Conservation (phyloP, 352 stramenopile genomes). For the Globisporangium acanthophoron region DNA sequence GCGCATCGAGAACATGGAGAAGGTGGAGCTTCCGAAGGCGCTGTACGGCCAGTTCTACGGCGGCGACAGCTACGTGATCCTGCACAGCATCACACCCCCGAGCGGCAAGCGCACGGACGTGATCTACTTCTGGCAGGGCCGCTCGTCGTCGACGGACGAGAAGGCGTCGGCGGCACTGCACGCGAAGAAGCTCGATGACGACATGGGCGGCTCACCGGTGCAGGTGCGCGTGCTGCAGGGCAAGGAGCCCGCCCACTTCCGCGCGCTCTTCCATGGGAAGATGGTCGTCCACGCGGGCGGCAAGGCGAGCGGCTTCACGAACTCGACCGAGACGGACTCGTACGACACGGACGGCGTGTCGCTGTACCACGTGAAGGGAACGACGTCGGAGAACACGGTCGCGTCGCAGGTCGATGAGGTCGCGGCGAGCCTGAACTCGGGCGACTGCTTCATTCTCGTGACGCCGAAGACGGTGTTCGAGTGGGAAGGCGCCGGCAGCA, state of each 20-base stretch:
- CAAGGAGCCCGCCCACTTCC: constrained; percentile 87
- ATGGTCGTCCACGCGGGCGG: constrained; percentile 89
- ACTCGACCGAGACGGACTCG: constrained; percentile 73
- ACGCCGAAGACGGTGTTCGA: constrained; percentile 68
- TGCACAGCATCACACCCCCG: constrained; percentile 70
- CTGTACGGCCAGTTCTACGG: constrained; percentile 91
- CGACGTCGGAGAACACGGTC: constrained; percentile 79
- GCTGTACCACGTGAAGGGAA: constrained; percentile 90
- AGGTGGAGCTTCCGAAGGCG: constrained; percentile 67
- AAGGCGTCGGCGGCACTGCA: constrained; percentile 70
- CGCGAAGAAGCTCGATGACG: constrained; percentile 76
- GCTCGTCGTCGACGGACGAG: constrained; percentile 81
- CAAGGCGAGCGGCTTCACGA: constrained; percentile 86
- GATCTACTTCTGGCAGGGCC: constrained; percentile 93
- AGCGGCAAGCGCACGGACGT: constrained; percentile 71
- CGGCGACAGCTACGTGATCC: constrained; percentile 95
- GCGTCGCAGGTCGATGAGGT: constrained; percentile 77
- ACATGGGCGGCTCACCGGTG: constrained; percentile 75
- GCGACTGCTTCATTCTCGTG: constrained; percentile 82
- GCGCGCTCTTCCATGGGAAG: constrained; percentile 85
- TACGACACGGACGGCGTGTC: constrained; percentile 84
- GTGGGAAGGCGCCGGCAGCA: constrained; percentile 72
- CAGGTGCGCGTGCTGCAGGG: constrained; percentile 85
- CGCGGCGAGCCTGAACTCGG: constrained; percentile 83
- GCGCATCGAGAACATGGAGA: constrained; percentile 90